phyloP scores from a whole-genome alignment of 1,284 basidiomycete genomes.

The Somion occarium region DNA sequence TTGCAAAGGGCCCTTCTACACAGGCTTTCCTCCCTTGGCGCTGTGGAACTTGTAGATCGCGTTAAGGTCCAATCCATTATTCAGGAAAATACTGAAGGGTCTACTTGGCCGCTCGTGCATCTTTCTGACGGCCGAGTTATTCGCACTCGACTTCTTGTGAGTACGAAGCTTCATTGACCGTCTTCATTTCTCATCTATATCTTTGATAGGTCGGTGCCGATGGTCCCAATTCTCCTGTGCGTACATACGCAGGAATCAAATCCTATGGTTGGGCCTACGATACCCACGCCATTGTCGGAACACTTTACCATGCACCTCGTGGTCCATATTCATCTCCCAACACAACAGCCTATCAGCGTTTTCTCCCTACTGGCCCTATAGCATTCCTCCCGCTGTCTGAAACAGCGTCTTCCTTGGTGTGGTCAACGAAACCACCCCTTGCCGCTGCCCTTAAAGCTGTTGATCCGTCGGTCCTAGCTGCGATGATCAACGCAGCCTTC shows the following conservation, averaged over 20 bases:
- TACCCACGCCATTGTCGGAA: slow-evolving; percentile 89
- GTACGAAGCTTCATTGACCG: slow-evolving; percentile 21
- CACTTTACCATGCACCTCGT: slow-evolving; percentile 67
- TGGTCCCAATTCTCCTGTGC: slow-evolving; percentile 92
- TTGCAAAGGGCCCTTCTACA: slow-evolving; percentile 78
- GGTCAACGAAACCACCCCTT: slow-evolving; percentile 84
- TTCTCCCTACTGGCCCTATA: slow-evolving; percentile 93
- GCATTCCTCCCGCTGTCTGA: slow-evolving; percentile 88
- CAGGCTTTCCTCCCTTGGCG: slow-evolving; percentile 40
- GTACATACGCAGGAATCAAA: slow-evolving; percentile 80
- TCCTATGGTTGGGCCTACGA: slow-evolving; percentile 93
- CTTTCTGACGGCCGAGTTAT: slow-evolving; percentile 60
- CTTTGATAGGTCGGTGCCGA: slow-evolving; percentile 92
- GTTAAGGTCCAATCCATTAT: slow-evolving; percentile 65
- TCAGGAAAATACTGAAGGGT: slow-evolving; percentile 36
- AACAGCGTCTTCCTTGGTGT: slow-evolving; percentile 84
- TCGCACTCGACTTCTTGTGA: slow-evolving; percentile 69
- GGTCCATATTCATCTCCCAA: slow-evolving; percentile 58
- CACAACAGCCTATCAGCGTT: slow-evolving; percentile 89
- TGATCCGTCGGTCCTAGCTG: slow-evolving; percentile 60
- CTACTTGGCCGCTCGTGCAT: slow-evolving; percentile 72
- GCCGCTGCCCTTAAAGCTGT: slow-evolving; percentile 71
- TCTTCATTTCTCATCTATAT: slow-evolving; percentile 9
- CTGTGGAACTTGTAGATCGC: slow-evolving; percentile 57
- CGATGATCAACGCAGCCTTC: slow-evolving; percentile 91